Evolutionary conservation across 768 basidiomycete species (phyloP).

Genomic region (Naganishia kalamii): DNA sequence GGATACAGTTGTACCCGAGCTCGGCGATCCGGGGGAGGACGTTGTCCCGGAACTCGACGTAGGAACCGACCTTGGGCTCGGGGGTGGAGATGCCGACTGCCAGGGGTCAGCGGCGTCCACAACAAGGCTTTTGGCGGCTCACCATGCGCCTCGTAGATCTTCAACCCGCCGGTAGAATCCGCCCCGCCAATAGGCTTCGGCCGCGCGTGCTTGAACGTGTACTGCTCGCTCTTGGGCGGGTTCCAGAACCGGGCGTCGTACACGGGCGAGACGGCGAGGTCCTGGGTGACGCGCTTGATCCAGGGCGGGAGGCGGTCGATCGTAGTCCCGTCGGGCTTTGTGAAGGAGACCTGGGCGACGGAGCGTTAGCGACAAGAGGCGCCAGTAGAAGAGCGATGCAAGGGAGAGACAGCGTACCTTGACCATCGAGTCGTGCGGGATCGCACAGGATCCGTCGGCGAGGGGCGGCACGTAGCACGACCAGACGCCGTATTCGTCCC

Average conservation of each 20-base stretch:
- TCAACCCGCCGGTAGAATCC: conserved; percentile 53
- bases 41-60: conserved; percentile 87
- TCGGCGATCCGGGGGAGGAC: conserved; percentile 79
- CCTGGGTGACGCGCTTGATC: conserved; percentile 93
- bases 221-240: conserved; percentile 64
- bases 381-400: not conserved
- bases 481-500: conserved; percentile 80
- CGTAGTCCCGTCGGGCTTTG: conserved; percentile 65
- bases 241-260: conserved; percentile 99
- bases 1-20: conserved; percentile 92
- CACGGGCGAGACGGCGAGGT: conserved; percentile 75
- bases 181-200: conserved; percentile 53
- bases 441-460: conserved; percentile 64
- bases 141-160: conserved; percentile 91
- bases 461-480: conserved; percentile 69
- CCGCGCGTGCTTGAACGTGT: conserved; percentile 72
- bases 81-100: conserved; percentile 85
- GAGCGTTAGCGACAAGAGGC: too few species aligned
- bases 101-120: not conserved
- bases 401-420: conserved; percentile 56
- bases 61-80: conserved; percentile 81
- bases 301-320: conserved; percentile 90
- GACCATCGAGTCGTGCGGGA: conserved; percentile 90
- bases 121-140: not conserved
- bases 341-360: conserved; percentile 81